Conservation (phyloP, 176 grass and related monocot species). For the Eleusine indica region DNA sequence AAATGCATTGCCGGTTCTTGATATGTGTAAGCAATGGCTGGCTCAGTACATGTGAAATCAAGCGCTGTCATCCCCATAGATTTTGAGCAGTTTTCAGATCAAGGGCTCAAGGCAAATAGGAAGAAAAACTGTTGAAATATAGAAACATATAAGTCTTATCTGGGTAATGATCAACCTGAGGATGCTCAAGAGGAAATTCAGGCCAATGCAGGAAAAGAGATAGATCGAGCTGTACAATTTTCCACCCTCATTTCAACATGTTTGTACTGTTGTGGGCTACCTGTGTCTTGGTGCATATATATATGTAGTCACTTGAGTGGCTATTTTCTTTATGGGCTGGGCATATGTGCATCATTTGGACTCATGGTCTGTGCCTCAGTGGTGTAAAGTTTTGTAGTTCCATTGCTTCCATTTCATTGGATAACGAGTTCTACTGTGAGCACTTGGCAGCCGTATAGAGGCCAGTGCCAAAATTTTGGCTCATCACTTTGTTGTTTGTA, state of each 20-base stretch:
- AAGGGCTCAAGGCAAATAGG: not conserved
- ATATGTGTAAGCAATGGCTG: constrained; percentile 96
- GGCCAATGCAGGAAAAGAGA: not conserved
- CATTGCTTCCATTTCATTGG: constrained; percentile 1
- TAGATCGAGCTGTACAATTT: not conserved
- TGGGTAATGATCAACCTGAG: not conserved
- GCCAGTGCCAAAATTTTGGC: constrained; percentile 17
- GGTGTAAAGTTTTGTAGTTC: constrained; percentile 36
- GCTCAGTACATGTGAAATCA: constrained; percentile 81
- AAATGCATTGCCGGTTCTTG: constrained; percentile 76
- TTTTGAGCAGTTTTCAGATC: constrained; percentile 3
- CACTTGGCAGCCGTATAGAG: not conserved
- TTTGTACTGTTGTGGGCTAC: not conserved
- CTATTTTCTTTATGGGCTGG: not conserved
- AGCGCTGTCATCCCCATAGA: constrained; percentile 1
- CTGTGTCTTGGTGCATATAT: not conserved
- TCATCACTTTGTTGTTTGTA: not conserved
- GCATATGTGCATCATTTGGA: not conserved
- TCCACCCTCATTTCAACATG: not conserved
- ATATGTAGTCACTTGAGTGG: not conserved
- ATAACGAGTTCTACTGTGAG: not conserved
- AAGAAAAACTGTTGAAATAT: not conserved
- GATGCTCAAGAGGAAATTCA: constrained; percentile 21
- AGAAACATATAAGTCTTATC: not conserved
- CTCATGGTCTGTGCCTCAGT: not conserved